Base-by-base conservation (phyloP, 805 yeast species). In the Cyberlindnera misumaiensis region DNA sequence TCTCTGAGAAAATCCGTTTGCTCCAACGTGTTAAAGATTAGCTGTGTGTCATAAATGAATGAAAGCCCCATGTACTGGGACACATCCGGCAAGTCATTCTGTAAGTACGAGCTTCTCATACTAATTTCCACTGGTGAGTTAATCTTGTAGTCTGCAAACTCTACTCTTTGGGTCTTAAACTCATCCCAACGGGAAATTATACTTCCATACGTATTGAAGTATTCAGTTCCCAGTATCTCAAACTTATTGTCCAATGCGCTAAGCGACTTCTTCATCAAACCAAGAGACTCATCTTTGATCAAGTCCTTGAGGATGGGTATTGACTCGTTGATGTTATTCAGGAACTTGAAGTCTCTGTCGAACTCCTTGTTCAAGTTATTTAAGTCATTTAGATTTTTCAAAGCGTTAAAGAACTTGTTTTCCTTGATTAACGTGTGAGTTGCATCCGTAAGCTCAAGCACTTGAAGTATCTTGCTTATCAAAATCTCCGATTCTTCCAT, bases 101-200 rank as follows among this genome's bases (percentile, higher is more conserved):
- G 63, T 35, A 58, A 56, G 36, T 64, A 62, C 0, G 80, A 69
- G 32, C 75, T 77, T 50, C 97, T 69, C 54, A 87, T 66, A 6
- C 95, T 76, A 7, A 75, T 59, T 58, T 90, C 97, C 5, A 89
- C 84, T 0, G 95, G 84, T 0, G 96, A 84, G 56, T 89, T 89
- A 47, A 90, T 73, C 51, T 83, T 79, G 56, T 75, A 85, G 7
- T 72, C 62, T 4, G 66, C 58, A 36, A 80, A 67, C 25, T 66
- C 64, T 5, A 61, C 63, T 41, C 72, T 70, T 8, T 62, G 53
- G 6, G 62, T 52, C 42, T 72, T 77, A 46, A 64, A 63, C 3
- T 56, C 45, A 27, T 69, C 67, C 90, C 94, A 85, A 29, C 68
- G 65, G 12, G 69, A 65, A 36, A 82, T 74, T 53, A 88, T 73